Evolutionary conservation across 208 protist genomes (phyloP).

Genomic region (Trypanosoma avium): DNA sequence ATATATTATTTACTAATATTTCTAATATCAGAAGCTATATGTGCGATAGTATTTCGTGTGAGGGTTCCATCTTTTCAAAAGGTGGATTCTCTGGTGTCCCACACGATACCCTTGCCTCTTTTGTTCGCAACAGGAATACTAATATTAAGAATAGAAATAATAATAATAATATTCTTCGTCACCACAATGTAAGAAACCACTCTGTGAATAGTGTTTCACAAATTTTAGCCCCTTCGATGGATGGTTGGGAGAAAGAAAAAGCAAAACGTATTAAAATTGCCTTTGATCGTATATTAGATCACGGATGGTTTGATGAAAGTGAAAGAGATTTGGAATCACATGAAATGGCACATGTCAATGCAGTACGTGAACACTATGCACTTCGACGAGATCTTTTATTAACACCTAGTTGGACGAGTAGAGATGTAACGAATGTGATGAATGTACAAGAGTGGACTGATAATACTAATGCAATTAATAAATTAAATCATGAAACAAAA

Average conservation of each 20-base stretch:
- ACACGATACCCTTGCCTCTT: neutral
- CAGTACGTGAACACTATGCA: conserved; percentile 15
- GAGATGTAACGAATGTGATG: neutral
- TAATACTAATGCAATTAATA: conserved; percentile 1
- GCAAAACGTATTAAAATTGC: neutral
- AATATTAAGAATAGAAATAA: neutral
- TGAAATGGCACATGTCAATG: conserved; percentile 9
- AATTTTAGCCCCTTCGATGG: no score
- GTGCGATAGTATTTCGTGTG: neutral
- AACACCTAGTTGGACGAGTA: neutral
- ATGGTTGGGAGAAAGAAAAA: neutral
- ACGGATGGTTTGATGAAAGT: neutral
- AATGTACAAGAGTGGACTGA: neutral
- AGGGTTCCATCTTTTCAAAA: neutral
- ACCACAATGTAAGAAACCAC: no score
- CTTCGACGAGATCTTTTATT: neutral
- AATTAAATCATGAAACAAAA: neutral
- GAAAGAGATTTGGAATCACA: neutral
- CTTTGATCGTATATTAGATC: conserved; percentile 5
- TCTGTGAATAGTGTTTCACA: no score
- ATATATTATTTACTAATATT: no score
- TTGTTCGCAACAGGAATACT: neutral
- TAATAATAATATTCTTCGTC: neutral
- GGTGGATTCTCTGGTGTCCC: neutral
- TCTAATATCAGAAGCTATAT: neutral